Conservation (phyloP, 169 alveolate species). For the Plasmodium blacklocki region DNA sequence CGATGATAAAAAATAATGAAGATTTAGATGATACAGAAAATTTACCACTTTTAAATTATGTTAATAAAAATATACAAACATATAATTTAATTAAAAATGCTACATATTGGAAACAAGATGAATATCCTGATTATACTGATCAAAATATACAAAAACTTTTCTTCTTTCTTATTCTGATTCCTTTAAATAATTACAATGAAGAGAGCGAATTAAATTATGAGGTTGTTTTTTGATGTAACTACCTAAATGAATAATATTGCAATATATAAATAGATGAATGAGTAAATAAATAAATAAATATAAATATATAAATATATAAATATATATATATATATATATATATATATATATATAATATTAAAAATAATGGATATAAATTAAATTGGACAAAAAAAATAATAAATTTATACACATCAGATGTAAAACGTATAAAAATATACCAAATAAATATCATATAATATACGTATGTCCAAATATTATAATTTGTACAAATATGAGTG, state of each 20-base stretch:
- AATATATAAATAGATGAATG: not conserved
- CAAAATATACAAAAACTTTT: conserved; percentile 35
- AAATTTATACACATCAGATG: too few species aligned
- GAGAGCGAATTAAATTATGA: not conserved
- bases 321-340: not conserved
- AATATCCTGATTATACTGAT: conserved; percentile 68
- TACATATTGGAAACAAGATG: conserved; percentile 73
- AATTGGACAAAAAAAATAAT: too few species aligned
- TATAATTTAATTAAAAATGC: conserved; percentile 46
- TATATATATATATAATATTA: not conserved
- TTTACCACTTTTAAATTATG: not conserved
- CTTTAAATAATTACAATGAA: conserved; percentile 3
- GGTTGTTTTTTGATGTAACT: conserved; percentile 8
- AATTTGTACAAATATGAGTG: too few species aligned
- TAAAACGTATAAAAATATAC: too few species aligned
- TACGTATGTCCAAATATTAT: too few species aligned
- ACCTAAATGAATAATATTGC: not conserved
- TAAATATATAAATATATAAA: too few species aligned
- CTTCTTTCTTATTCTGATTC: conserved; percentile 14
- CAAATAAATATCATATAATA: too few species aligned
- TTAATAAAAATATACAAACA: conserved; percentile 60
- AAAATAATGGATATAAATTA: too few species aligned
- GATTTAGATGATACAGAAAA: not conserved
- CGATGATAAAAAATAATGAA: conserved; percentile 22
- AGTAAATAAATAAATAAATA: too few species aligned